Evolutionary conservation across 257 asterid species (phyloP), one percentile per base, ranked within the genome.

Genomic region (Primulina eburnea): DNA sequence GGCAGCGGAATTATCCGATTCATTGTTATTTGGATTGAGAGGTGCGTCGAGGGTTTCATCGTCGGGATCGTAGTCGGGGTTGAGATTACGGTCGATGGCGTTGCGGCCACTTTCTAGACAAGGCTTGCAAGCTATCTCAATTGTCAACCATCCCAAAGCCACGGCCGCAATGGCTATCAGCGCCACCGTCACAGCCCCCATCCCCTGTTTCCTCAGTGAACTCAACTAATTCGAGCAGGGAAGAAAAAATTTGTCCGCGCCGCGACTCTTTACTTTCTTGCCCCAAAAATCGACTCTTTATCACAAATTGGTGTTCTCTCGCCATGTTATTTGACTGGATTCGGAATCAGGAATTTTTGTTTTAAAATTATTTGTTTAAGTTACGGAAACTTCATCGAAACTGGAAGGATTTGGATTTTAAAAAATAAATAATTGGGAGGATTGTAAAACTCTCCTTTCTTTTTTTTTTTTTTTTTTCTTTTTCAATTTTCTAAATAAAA

Each of bases 21-120:
- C 72, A 38, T 72, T 35, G 9, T 57, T 53, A 28, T 64, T 52
- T 65, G 86, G 87, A 24, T 77, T 82, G 12, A 90, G 89, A 53
- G 95, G 96, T 20, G 90, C 95, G 74, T 79, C 80, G 30, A 83
- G 68, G 57, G 64, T 63, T 4, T 77, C 75, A 65, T 88, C 97
- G 66, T 92, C 98, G 56, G 97, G 97, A 67, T 90, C 98, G 81
- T 88, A 88, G 69, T 89, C 94, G 0, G 98, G 98, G 81, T 92
- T 83, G 74, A 92, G 97, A 69, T 79, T 87, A 8, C 90, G 95
- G 82, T 93, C 96, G 26, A 93, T 86, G 69, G 94, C 95, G 71
- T 89, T 88, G 59, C 98, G 96, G 12, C 96, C 98, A 63, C 73
- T 89, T 24, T 88, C 98, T 33, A 90, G 98, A 28, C 98, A 90